These are phyloP conservation scores for Venturia oleaginea DNA, from an alignment of 2,329 filamentous ascomycete species.

Conservation along the genomic window DNA sequence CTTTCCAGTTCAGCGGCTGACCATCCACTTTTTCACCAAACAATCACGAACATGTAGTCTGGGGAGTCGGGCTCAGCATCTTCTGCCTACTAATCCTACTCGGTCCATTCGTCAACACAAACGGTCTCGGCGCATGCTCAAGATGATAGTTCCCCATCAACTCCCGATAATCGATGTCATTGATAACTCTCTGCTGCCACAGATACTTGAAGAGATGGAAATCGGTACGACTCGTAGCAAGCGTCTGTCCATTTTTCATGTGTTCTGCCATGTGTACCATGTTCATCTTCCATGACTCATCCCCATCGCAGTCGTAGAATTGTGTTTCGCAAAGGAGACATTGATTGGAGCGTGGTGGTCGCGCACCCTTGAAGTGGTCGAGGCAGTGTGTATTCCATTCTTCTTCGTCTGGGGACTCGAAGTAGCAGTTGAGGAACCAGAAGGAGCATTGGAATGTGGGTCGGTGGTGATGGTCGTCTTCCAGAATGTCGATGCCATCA, in stretches of 20 bases:
- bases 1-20: neutral
- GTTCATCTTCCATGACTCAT: neutral
- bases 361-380: conserved; percentile 4
- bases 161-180: conserved; percentile 5
- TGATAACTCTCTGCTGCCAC: conserved; percentile 3
- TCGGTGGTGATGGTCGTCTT: neutral
- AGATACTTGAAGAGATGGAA: conserved; percentile 4
- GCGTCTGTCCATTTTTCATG: neutral
- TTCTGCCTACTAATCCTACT: neutral
- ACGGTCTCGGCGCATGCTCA: neutral
- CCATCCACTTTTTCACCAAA: neutral
- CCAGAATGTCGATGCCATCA: neutral
- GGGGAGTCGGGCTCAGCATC: neutral
- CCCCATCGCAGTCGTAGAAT: neutral
- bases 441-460: conserved; percentile 5
- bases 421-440: conserved; percentile 8
- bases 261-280: conserved; percentile 8
- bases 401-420: neutral
- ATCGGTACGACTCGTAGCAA: neutral
- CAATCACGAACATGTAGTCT: neutral
- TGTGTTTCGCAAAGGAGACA: conserved; percentile 8
- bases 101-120: neutral
- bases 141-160: conserved; percentile 1
- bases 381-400: conserved; percentile 9
- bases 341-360: neutral